Conservation (phyloP, 371 early-diverging fungal genomes). For the Rhizopus microsporus region DNA sequence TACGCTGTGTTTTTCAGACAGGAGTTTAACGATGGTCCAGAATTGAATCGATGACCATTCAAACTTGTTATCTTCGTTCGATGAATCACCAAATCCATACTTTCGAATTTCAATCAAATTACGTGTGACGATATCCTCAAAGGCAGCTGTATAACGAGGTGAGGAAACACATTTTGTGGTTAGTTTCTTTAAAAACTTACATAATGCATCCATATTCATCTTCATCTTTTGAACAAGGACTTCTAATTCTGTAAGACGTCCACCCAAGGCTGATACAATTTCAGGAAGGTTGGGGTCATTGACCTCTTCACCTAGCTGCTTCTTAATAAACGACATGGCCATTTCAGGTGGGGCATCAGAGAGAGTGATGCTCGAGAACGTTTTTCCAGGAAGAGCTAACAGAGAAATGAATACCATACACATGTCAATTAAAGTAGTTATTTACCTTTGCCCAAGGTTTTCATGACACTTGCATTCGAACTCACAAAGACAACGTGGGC, state of each 20-base stretch:
- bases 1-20: slow-evolving; percentile 60
- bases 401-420: background rate
- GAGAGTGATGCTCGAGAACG: slow-evolving; percentile 70
- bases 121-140: slow-evolving; percentile 77
- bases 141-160: slow-evolving; percentile 59
- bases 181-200: slow-evolving; percentile 33
- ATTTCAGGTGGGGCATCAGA: slow-evolving; percentile 71
- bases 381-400: slow-evolving; percentile 72
- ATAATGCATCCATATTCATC: slow-evolving; percentile 64
- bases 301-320: slow-evolving; percentile 53
- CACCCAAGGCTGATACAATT: slow-evolving; percentile 77
- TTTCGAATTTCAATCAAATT: slow-evolving; percentile 86
- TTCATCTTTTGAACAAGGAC: slow-evolving; percentile 83
- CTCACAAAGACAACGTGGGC: slow-evolving; percentile 93
- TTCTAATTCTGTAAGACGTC: slow-evolving; percentile 88
- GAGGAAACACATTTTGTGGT: slow-evolving; percentile 3
- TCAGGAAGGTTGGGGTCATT: slow-evolving; percentile 52
- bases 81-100: slow-evolving; percentile 75
- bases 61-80: slow-evolving; percentile 39
- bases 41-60: slow-evolving; percentile 79
- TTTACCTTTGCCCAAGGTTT: slow-evolving; percentile 68
- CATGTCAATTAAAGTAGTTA: background rate
- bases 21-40: slow-evolving; percentile 70
- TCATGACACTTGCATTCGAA: slow-evolving; percentile 73
- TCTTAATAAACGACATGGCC: slow-evolving; percentile 62